Evolutionary conservation across 371 early-diverging fungal species (phyloP).

Genomic region (Mucor saturninus): DNA sequence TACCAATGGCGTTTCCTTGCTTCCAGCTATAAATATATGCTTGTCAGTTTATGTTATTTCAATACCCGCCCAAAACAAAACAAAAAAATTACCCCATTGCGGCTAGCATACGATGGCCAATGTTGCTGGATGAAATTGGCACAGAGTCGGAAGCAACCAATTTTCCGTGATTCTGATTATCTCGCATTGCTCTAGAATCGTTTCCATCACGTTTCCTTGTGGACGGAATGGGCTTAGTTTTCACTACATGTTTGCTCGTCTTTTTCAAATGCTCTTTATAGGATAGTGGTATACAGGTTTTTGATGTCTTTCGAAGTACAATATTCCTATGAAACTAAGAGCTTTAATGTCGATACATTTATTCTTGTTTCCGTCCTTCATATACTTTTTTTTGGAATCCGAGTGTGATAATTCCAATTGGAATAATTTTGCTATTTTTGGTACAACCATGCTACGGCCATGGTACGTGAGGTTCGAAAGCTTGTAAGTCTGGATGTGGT

Average conservation of each 20-base stretch:
- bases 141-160: conserved; percentile 72
- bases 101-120: conserved; percentile 76
- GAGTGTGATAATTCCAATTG: conserved; percentile 8
- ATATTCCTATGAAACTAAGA: conserved; percentile 3
- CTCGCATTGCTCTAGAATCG: conserved; percentile 8
- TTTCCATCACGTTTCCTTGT: not conserved
- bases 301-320: conserved; percentile 11
- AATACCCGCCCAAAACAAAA: not conserved
- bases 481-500: not conserved
- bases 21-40: too few relatives aligned
- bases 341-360: not conserved
- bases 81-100: conserved; percentile 61
- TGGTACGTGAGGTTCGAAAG: conserved; percentile 16
- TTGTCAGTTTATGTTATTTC: too few relatives aligned
- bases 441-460: conserved; percentile 21
- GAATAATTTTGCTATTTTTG: conserved; percentile 26
- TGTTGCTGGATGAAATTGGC: conserved; percentile 67
- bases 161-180: conserved; percentile 14
- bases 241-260: not conserved
- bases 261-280: not conserved
- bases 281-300: conserved; percentile 10
- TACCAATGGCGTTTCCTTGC: too few relatives aligned
- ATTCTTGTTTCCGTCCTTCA: not conserved
- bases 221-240: too few relatives aligned
- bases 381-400: conserved; percentile 14